A percentile compares a stretch with the other conserved stretches of the same genome.
These are phyloP conservation scores for Acer campestre DNA, from an alignment of 345 rosid genomes.

Conservation along the genomic window DNA sequence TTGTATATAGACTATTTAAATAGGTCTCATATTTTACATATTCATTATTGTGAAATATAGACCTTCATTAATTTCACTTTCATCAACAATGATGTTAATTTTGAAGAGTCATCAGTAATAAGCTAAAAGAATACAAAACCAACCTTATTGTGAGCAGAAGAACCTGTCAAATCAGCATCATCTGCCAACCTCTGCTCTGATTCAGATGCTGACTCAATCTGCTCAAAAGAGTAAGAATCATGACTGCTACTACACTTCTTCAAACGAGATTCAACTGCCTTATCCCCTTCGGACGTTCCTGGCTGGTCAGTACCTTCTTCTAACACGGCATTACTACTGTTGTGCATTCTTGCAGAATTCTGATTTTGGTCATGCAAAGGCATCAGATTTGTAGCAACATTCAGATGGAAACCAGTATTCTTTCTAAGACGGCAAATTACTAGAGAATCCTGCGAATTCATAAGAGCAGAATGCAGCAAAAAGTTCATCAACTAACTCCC, in stretches of 20 bases:
- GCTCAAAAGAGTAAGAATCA: slow-evolving; percentile 60
- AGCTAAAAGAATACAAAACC: slow-evolving; percentile 10
- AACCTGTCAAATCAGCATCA: slow-evolving; percentile 42
- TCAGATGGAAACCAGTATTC: slow-evolving; percentile 55
- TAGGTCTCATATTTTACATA: too few species aligned
- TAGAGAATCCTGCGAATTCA: slow-evolving; percentile 56
- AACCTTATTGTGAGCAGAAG: slow-evolving; percentile 55
- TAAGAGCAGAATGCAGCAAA: not conserved
- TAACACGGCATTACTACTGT: slow-evolving; percentile 19
- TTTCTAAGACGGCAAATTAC: slow-evolving; percentile 84
- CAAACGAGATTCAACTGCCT: slow-evolving; percentile 32
- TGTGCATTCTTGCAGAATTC: slow-evolving; percentile 27
- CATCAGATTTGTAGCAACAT: slow-evolving; percentile 22
- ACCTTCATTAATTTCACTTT: too few species aligned
- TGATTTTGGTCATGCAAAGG: too few species aligned
- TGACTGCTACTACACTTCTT: slow-evolving; percentile 42
- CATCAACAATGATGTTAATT: too few species aligned
- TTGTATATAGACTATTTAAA: too few species aligned
- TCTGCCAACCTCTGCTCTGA: slow-evolving; percentile 40
- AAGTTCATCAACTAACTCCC: not conserved
- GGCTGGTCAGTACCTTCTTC: slow-evolving; percentile 35
- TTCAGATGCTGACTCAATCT: slow-evolving; percentile 46
- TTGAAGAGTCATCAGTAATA: slow-evolving; percentile 1
- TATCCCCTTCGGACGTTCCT: slow-evolving; percentile 35
- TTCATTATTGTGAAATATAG: too few species aligned